A percentile compares a stretch with the other conserved stretches of the same genome.
These are phyloP conservation scores for Hyphopichia burtonii DNA, from an alignment of 1,139 yeast genomes.

Conservation along the genomic window DNA sequence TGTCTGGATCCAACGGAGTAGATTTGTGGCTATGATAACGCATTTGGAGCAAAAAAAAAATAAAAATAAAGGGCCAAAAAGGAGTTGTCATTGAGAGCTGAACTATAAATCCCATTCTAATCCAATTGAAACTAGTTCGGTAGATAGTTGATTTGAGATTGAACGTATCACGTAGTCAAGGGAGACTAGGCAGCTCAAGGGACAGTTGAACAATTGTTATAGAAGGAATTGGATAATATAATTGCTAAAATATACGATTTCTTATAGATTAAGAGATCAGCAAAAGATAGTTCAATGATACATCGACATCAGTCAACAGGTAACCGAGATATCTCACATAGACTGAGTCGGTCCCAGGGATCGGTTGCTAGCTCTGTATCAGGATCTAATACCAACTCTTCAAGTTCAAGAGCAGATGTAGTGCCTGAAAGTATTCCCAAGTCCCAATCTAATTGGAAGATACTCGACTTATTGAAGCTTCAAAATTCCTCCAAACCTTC, in stretches of 20 bases:
- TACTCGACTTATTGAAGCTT: conserved; percentile 3
- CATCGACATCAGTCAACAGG: neutral
- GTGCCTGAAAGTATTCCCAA: neutral
- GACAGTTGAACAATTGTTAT: no score
- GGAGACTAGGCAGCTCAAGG: no score
- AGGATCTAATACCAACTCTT: neutral
- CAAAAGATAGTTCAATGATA: neutral
- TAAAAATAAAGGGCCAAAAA: no score
- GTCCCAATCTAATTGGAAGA: conserved; percentile 3
- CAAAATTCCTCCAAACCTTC: conserved; percentile 2
- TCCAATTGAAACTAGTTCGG: no score
- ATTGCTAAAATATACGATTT: no score
- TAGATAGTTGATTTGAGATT: no score
- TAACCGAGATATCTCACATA: neutral
- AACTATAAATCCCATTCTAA: no score
- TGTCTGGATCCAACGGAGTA: neutral
- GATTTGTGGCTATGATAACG: neutral
- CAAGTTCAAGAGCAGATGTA: neutral
- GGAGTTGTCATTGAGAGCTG: no score
- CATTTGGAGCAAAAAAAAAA: no score
- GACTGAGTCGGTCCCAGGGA: neutral
- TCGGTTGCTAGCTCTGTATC: neutral
- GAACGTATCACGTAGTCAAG: no score
- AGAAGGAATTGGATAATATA: no score
- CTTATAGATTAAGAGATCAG: no score